Evolutionary conservation across 768 basidiomycete genomes (phyloP).

Genomic region (Fomitopsis pulvina): DNA sequence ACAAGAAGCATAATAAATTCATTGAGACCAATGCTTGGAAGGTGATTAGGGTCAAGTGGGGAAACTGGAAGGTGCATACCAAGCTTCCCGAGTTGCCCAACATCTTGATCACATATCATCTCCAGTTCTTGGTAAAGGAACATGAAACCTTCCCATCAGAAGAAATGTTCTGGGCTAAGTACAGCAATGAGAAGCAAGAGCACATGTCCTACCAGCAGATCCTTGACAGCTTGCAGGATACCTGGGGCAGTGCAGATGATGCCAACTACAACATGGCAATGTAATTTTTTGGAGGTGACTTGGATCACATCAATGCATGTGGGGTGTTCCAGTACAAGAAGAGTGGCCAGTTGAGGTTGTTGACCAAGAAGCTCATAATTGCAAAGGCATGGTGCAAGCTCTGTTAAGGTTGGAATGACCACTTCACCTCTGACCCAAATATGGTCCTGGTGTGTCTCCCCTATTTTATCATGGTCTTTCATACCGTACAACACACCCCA

Average conservation of each 20-base stretch:
- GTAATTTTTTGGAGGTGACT: neutral
- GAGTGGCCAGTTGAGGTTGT: neutral
- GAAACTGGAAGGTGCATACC: neutral
- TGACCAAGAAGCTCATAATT: neutral
- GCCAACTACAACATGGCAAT: neutral
- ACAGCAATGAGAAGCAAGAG: neutral
- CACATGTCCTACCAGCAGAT: neutral
- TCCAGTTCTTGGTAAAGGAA: neutral
- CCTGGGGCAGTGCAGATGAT: neutral
- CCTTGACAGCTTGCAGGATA: neutral
- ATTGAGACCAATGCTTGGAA: neutral
- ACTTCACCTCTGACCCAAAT: neutral
- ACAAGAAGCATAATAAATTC: neutral
- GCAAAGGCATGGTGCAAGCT: neutral
- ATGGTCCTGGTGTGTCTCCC: neutral
- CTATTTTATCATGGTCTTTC: neutral
- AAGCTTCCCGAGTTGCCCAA: neutral
- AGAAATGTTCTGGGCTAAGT: neutral
- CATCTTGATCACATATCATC: neutral
- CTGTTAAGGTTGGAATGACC: no score
- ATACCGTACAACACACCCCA: no score
- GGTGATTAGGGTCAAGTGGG: neutral
- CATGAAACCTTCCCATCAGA: neutral
- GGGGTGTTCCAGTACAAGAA: neutral
- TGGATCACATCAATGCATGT: neutral